Percentiles rank a stretch among this genome's conserved stretches.
These are phyloP conservation scores for Tremella mesenterica DNA, from an alignment of 768 basidiomycete genomes.

Conservation along the genomic window DNA sequence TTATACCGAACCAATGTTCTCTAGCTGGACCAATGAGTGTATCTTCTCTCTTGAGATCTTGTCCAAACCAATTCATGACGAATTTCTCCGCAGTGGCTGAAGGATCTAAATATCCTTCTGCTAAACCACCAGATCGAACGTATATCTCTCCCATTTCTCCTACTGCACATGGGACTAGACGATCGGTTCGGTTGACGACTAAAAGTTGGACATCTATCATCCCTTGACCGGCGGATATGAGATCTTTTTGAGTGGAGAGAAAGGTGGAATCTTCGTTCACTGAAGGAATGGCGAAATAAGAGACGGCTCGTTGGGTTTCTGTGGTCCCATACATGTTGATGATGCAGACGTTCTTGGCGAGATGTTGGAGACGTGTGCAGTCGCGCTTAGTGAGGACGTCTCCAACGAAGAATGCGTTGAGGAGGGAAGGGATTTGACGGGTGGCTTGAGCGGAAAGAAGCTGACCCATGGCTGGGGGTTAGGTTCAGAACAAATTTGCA, in stretches of 20 bases:
- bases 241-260: slow-evolving; percentile 86
- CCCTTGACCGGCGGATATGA: slow-evolving; percentile 93
- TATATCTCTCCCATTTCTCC: slow-evolving; percentile 99
- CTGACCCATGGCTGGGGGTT: slow-evolving; percentile 76
- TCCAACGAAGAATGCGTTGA: slow-evolving; percentile 96
- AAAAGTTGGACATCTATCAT: slow-evolving; percentile 97
- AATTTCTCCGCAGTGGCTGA: slow-evolving; percentile 84
- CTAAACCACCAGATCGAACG: slow-evolving; percentile 87
- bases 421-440: slow-evolving; percentile 71
- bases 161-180: slow-evolving; percentile 75
- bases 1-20: slow-evolving; percentile 82
- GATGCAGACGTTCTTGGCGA: slow-evolving; percentile 84
- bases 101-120: slow-evolving; percentile 84
- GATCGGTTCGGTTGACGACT: slow-evolving; percentile 84
- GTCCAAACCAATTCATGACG: slow-evolving; percentile 80
- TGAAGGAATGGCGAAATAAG: slow-evolving; percentile 86
- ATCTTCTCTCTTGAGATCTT: slow-evolving; percentile 55
- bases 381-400: slow-evolving; percentile 97
- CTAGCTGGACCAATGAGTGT: slow-evolving; percentile 58
- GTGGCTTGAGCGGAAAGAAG: slow-evolving; percentile 82
- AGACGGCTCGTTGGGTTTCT: slow-evolving; percentile 97
- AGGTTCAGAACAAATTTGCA: too few species aligned
- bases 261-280: slow-evolving; percentile 77
- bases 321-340: slow-evolving; percentile 99
- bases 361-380: slow-evolving; percentile 82